Base-by-base conservation (phyloP, 768 basidiomycete genomes). In the Baorangia bicolor region DNA sequence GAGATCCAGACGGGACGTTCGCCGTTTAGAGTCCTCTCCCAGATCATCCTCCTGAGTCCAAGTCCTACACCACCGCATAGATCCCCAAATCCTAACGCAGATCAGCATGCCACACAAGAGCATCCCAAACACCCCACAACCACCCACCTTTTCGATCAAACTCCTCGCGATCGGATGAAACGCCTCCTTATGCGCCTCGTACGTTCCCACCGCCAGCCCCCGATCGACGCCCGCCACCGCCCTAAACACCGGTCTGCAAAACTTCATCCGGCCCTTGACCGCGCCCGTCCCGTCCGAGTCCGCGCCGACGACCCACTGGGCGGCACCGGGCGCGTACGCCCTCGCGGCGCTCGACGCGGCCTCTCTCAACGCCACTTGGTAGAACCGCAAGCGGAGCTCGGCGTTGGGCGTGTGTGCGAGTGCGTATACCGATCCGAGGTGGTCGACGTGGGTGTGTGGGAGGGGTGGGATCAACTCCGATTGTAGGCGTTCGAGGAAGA, bases 241-340 rank as follows among this genome's bases (percentile, higher is more conserved):
- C 34, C 81, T 72, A 65, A 92, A 84, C 6, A 82, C 72, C 0
- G 88, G 86, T 44, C 90, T 72, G 69, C 90, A 92, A 74, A 91
- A 91, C 67, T 92, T 92, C 90, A 92, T 92, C 33, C 90, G 77
- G 12, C 90, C 90, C 63, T 89, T 87, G 53, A 92, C 74, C 27
- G 81, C 72, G 1, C 81, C 84, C 25, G 78, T 78, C 25, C 76
- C 83, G 60, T 85, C 75, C 14, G 45, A 83, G 60, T 85, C 75
- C 14, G 45, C 46, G n/a, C 66, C 90, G 14, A 84, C 79, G 21
- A 91, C 81, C 90, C 90, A 92, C 27, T 80, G 75, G 0, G 77
- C 81, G 1, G 86, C 89, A 21, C 80, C 74, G 0, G 56, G 54
- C 9, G 82, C 84, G 58, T 81, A 83, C n/a, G 66, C 64, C 37